Base-by-base conservation (phyloP, 1,284 basidiomycete species). In the Microbotryomycetes sp. region DNA sequence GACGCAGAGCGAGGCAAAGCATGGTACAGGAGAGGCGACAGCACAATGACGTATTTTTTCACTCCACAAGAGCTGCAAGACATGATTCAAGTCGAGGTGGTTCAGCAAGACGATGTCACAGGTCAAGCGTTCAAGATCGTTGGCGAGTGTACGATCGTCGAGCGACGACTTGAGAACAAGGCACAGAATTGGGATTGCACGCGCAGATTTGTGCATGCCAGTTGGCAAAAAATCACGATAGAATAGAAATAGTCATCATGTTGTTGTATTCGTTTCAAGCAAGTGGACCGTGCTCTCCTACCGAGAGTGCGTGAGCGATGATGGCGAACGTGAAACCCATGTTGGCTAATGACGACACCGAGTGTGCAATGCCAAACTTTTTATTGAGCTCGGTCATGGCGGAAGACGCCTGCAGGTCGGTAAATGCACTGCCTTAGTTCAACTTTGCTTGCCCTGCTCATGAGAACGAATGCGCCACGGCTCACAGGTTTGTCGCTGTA, bases 41-140 rank as follows among this genome's bases (percentile, higher is more conserved):
- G 73, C 26, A 77, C 76, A 2, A 68, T 76, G 65, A 75, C 74
- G 30, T 77, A 75, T 64, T 77, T 76, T 49, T 77, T 76, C 59
- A 63, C 61, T 0, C 28, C 58, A 9, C 63, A 69, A 3, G 72
- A 76, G 31, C 64, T 77, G 0, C 32, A 68, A 29, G n/a, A 30
- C 2, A 32, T 62, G 7, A 29, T 65, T 25, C 22, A 54, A 30
- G 22, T 9, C 2, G 54, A 51, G 49, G 29, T 50, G n/a, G 29
- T 47, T 23, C n/a, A n/a, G n/a, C 32, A 30, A 15, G n/a, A 19
- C 16, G 23, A 48, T 1, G 15, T n/a, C 7, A 6, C 53, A 54
- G 12, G 7, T 49, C 65, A 26, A 61, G 56, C n/a, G 23, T 28
- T 4, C 30, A 61, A 23, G 60, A 64, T 53, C 64, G 72, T 48